Percentiles rank a stretch among this genome's conserved stretches.
These are phyloP conservation scores for Beauveria caledonica DNA, from an alignment of 2,329 filamentous ascomycete genomes.

Conservation along the genomic window DNA sequence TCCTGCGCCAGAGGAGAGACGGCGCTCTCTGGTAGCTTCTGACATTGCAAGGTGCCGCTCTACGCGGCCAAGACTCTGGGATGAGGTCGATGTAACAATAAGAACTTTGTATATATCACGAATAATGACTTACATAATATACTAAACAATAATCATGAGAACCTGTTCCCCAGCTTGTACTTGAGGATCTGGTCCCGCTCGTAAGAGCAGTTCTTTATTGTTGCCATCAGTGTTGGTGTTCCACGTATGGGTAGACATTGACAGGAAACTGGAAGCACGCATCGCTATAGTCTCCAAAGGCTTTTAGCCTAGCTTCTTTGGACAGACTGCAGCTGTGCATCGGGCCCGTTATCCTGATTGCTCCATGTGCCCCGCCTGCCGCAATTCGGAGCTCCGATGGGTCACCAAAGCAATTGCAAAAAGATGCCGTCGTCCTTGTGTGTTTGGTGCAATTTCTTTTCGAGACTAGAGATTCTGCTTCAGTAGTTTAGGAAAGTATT, in stretches of 20 bases:
- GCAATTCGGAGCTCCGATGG: neutral
- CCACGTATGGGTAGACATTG: neutral
- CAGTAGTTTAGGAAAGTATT: no score
- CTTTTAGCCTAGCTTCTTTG: neutral
- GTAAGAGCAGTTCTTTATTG: no score
- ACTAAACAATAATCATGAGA: neutral
- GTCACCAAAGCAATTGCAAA: neutral
- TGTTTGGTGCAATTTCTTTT: neutral
- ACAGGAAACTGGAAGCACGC: neutral
- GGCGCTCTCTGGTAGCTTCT: neutral
- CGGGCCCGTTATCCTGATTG: neutral
- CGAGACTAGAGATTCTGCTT: neutral
- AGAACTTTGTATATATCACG: neutral
- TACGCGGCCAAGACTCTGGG: neutral
- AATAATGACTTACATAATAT: neutral
- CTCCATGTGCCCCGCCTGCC: neutral
- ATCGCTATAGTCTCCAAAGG: neutral
- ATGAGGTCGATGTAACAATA: neutral
- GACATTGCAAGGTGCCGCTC: no score
- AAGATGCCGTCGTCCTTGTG: neutral
- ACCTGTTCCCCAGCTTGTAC: neutral
- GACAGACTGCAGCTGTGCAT: neutral
- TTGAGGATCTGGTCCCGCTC: neutral
- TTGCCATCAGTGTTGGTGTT: neutral
- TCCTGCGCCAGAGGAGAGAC: no score